Percentiles rank a stretch among this genome's conserved stretches.
Evolutionary conservation across 2,329 filamentous ascomycete species (phyloP).

Genomic region (Tolypocladium tundrense): DNA sequence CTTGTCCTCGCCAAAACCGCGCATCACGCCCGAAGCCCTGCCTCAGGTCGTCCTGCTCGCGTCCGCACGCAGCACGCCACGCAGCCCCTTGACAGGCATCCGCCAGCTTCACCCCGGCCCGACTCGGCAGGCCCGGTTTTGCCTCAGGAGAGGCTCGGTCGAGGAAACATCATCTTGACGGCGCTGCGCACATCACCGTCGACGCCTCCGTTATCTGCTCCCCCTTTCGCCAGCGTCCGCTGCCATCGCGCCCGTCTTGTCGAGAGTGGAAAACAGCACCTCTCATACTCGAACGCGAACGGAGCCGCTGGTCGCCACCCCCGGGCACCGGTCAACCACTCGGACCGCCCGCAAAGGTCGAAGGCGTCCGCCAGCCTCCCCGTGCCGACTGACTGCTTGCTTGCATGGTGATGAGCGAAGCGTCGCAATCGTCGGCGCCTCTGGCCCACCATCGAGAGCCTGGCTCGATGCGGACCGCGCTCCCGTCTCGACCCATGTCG

Average conservation of each 20-base stretch:
- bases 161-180: background rate
- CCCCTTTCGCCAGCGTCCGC: background rate
- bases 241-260: background rate
- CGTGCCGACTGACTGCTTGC: background rate
- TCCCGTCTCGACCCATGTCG: constrained; percentile 27
- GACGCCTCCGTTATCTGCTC: background rate
- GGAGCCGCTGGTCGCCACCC: background rate
- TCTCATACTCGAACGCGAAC: background rate
- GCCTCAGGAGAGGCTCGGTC: background rate
- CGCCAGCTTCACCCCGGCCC: background rate
- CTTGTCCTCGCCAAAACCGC: background rate
- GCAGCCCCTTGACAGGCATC: background rate
- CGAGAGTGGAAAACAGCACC: background rate
- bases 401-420: constrained; percentile 20
- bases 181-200: background rate
- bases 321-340: background rate
- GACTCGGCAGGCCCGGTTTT: background rate
- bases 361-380: background rate
- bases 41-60: background rate
- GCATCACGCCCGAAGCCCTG: background rate
- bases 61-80: background rate
- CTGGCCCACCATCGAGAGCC: constrained; percentile 20
- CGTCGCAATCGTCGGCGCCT: constrained; percentile 12
- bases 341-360: background rate
- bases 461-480: constrained; percentile 21